These are phyloP conservation scores for Ceratobasidium sp. DNA, from an alignment of 1,284 basidiomycete genomes.

Conservation along the genomic window DNA sequence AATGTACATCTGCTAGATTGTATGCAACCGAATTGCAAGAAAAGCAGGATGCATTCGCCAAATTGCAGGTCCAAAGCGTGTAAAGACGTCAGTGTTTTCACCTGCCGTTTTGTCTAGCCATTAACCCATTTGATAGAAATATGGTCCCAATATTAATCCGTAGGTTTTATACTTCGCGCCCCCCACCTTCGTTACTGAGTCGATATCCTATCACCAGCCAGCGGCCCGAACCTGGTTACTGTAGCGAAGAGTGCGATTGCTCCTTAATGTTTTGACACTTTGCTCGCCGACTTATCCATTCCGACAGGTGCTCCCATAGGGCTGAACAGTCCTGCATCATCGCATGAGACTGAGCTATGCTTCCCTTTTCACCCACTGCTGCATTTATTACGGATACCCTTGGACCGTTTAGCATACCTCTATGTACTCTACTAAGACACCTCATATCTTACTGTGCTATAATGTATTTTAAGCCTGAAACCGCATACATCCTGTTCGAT, in stretches of 20 bases:
- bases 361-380: not conserved
- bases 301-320: not conserved
- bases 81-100: not conserved
- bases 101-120: not conserved
- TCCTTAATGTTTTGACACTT: not conserved
- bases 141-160: constrained; percentile 30
- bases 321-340: constrained; percentile 12
- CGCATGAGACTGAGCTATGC: not conserved
- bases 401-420: not conserved
- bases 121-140: not conserved
- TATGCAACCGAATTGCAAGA: constrained; percentile 22
- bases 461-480: not conserved
- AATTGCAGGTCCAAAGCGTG: constrained; percentile 34
- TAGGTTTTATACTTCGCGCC: not conserved
- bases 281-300: not conserved
- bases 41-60: constrained; percentile 33
- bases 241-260: constrained; percentile 34
- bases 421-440: not conserved
- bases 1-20: constrained; percentile 1
- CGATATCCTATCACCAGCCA: not conserved
- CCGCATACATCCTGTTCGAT: not conserved
- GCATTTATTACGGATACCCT: not conserved
- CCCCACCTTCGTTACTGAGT: not conserved
- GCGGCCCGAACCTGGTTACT: constrained; percentile 35
- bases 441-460: no score